Percentiles rank a stretch among this genome's conserved stretches.
These are phyloP conservation scores for Trichoderma pleuroti DNA, from an alignment of 2,329 filamentous ascomycete species.

Conservation along the genomic window DNA sequence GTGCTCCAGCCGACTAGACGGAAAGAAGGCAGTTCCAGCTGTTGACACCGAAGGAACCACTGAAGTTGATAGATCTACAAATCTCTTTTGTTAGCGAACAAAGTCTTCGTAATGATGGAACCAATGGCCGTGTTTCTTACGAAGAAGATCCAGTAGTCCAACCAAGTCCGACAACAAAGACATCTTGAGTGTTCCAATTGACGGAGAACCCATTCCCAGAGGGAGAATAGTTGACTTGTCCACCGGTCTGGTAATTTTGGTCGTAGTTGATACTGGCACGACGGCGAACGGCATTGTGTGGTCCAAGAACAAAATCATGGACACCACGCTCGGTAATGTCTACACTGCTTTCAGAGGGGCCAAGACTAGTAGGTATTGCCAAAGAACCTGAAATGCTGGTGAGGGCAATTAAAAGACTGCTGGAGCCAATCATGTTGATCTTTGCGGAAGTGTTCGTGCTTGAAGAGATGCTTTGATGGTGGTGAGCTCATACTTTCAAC, in stretches of 20 bases:
- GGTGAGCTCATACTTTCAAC: not conserved
- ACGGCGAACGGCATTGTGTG: not conserved
- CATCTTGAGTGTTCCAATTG: conserved; percentile 21
- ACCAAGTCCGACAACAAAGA: conserved; percentile 23
- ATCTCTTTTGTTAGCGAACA: not conserved
- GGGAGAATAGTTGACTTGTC: conserved; percentile 21
- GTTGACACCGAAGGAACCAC: conserved; percentile 13
- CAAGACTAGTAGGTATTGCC: not conserved
- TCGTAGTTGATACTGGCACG: conserved; percentile 21
- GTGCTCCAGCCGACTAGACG: conserved; percentile 39
- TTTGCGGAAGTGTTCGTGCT: not conserved
- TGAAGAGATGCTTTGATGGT: not conserved
- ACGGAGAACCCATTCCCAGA: conserved; percentile 19
- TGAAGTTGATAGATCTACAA: not conserved
- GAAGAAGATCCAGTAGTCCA: conserved; percentile 17
- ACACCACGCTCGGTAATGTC: conserved; percentile 11
- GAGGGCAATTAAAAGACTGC: not conserved
- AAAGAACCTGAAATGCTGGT: not conserved
- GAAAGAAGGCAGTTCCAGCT: conserved; percentile 36
- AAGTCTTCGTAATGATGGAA: not conserved
- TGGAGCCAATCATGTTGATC: conserved; percentile 3
- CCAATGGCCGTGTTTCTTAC: not conserved
- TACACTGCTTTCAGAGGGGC: not conserved
- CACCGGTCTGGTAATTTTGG: conserved; percentile 22
- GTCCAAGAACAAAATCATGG: conserved; percentile 7